phyloP scores from a whole-genome alignment of 495 filamentous ascomycete genomes.

The Aspergillus incahuasiensis region DNA sequence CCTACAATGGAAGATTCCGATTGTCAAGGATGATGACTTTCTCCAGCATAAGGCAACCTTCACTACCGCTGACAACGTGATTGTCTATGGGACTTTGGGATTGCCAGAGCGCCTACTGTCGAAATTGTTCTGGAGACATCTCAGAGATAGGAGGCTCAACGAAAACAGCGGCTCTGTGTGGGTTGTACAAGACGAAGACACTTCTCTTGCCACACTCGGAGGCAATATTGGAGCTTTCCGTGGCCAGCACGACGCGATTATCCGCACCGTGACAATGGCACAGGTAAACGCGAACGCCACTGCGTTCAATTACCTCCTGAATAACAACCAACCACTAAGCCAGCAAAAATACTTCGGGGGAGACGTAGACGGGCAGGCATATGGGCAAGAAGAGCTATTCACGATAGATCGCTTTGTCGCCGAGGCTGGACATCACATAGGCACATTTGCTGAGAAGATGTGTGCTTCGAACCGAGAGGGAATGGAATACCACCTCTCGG shows the following conservation, averaged over 20 bases:
- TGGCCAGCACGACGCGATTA: conserved; percentile 1
- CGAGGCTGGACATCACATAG: conserved; percentile 18
- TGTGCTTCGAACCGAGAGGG: conserved; percentile 10
- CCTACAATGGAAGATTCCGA: background rate
- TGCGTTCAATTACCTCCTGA: background rate
- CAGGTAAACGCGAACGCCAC: background rate
- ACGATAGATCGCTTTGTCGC: conserved; percentile 2
- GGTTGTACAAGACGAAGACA: too few relatives aligned
- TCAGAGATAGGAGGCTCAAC: background rate
- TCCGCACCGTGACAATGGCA: background rate
- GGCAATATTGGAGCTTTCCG: conserved; percentile 2
- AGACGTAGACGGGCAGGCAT: background rate
- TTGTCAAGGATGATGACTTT: background rate
- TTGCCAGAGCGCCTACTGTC: conserved; percentile 31
- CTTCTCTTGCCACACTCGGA: conserved; percentile 9
- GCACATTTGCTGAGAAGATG: conserved; percentile 15
- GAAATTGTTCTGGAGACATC: conserved; percentile 30
- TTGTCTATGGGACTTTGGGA: conserved; percentile 9
- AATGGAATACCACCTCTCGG: conserved; percentile 23
- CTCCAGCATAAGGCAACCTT: background rate
- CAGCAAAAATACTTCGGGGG: background rate
- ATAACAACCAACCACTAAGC: background rate
- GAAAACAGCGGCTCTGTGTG: background rate
- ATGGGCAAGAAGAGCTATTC: background rate
- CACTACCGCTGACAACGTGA: background rate